Conservation (phyloP, 1,284 basidiomycete species). For the Papiliotrema nemorosa region DNA sequence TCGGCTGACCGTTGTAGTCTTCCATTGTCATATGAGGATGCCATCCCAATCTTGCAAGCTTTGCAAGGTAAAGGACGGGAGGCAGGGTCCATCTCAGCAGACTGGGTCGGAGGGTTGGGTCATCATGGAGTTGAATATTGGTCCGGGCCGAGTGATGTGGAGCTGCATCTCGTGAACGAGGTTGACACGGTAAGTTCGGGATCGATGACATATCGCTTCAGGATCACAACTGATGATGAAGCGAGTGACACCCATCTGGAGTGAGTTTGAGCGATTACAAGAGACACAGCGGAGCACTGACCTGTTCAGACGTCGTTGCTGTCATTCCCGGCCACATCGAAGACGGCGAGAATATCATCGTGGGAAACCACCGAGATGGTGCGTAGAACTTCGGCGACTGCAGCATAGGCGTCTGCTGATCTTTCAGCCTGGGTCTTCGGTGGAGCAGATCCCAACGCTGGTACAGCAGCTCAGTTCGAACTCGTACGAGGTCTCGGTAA, state of each 20-base stretch:
- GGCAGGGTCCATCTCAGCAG: conserved; percentile 44
- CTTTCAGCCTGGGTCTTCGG: conserved; percentile 61
- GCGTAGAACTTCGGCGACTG: conserved; percentile 18
- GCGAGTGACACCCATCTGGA: conserved; percentile 59
- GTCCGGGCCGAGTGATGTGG: conserved; percentile 53
- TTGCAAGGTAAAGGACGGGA: conserved; percentile 45
- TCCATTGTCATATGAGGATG: conserved; percentile 55
- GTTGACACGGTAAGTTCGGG: conserved; percentile 59
- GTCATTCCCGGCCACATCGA: conserved; percentile 82
- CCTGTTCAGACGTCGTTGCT: conserved; percentile 65
- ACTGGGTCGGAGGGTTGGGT: conserved; percentile 52
- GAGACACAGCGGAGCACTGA: conserved; percentile 52
- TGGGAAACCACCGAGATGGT: conserved; percentile 87
- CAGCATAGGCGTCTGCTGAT: neutral
- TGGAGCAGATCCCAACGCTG: conserved; percentile 78
- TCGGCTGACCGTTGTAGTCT: conserved; percentile 26
- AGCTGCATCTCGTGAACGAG: conserved; percentile 52
- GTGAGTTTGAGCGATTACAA: conserved; percentile 12
- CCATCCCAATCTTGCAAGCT: conserved; percentile 51
- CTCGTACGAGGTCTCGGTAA: conserved; percentile 75
- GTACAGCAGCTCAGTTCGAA: conserved; percentile 81
- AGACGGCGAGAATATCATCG: conserved; percentile 77
- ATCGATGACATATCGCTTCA: neutral
- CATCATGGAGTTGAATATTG: conserved; percentile 53
- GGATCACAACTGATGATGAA: neutral